Base-by-base conservation (phyloP, 768 basidiomycete genomes). In the Pleurotus tuoliensis region DNA sequence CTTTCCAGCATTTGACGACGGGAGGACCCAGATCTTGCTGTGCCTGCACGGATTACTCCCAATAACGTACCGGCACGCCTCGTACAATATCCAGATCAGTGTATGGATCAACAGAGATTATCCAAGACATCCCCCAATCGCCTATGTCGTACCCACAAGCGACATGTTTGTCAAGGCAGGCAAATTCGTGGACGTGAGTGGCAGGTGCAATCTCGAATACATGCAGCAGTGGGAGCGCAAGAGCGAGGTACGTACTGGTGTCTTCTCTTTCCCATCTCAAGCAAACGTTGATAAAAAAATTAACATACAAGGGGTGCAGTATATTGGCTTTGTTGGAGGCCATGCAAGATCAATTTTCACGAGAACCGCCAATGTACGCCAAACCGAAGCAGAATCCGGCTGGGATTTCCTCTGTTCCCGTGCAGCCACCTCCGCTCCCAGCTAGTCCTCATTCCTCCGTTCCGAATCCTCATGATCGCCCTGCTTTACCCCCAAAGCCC, bases 41-140 rank as follows among this genome's bases (percentile, higher is more conserved):
- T 94, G 92, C 61, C 63, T 96, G 3, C 91, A 97, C 66, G 97
- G 97, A 8, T 82, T 98, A 4, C 77, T 99, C 1, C 94, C 94
- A 3, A 97, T 99, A 62, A 71, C 81, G 0, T 96, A 84, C 74
- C 81, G 88, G 48, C 72, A 77, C 1, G 73, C 83, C 0, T 78
- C 87, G 1, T 99, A 99, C 77, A 93, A 99, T 70, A 98, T 98
- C 63, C 97, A 97, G 3, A 71, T 99, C 63, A 84, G 90, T 11
- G 62, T 96, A 59, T 98, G 95, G 94, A 62, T 98, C 41, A 80
- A 93, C 2, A 79, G 80, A 51, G 90, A 92, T 41, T 98, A 94
- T 65, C 96, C 96, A 3, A 77, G 80, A 43, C 76, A 76, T 11
- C 86, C 94, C 0, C 97, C 97, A 18, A 81, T 98, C 64, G 79